Evolutionary conservation across 148 eudicot species (phyloP), one percentile per base, ranked within the genome.

Genomic region (Rhododendron vialii): DNA sequence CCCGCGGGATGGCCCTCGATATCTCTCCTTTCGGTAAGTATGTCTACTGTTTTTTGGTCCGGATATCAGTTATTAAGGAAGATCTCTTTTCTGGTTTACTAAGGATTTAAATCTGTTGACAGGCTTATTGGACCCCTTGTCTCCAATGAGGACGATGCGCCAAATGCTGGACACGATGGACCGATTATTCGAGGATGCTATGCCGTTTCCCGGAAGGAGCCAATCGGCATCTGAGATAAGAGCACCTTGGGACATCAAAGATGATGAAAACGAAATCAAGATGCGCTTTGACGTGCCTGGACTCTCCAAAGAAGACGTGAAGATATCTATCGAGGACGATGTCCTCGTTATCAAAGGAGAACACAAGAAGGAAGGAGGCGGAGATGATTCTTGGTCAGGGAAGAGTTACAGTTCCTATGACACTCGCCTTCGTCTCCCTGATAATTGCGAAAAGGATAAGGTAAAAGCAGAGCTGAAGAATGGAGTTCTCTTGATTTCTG

Each of bases 261-360:
- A 95, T 28, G 95, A 90, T 1, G 98, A 96, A 8, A 79, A 89
- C 78, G 98, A 95, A 83, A 84, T 95, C 88, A 93, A 90, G 86
- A 95, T 96, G 96, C 86, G 99, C 59, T 93, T 96, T 83, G 98
- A 96, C 91, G 89, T 95, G 93, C 99, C 99, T 0, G 99, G 98
- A 0, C 90, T 94, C 0, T 89, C 95, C 13, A 95, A 91, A 82
- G 98, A 94, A 61, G 97, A 95, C 5, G 92, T 93, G 18, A 92
- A 92, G 78, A 93, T 95, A 2, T 87, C 85, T 0, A 89, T 93
- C 7, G 95, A 95, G 76, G 95, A 91, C 4, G 89, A 94, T 53
- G 88, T 89, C 7, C 93, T 94, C 2, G 93, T 93, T 33, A 93
- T 95, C 59, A 91, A 88, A 83, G 95, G 94, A 12, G 91, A 91